Base-by-base conservation (phyloP, 163 green algal species). In the Chlorella variabilis region DNA sequence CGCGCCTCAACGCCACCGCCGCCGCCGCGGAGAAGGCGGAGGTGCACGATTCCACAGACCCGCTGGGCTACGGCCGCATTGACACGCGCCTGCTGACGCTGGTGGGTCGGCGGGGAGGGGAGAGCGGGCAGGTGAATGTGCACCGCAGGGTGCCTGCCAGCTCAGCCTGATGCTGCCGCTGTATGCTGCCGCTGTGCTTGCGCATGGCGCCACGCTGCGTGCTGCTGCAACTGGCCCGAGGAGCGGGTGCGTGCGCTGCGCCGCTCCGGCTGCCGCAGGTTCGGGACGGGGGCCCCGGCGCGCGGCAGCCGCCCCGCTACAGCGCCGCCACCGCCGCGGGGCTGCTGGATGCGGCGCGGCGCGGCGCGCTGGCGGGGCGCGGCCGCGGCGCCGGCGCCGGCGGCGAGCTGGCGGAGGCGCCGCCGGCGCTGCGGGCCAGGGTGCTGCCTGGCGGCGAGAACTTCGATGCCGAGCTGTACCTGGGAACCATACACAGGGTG, bases 401-500 rank as follows among this genome's bases (percentile, higher is more conserved):
- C 6, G 59, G 7, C 27, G 27, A 2, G 62, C 27, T 23, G 20
- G 33, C 41, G 4, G 58, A 59, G 29, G 67, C 58, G 4, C 34
- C 78, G 48, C 8, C 80, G 1, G 41, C 38, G 51, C 59, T 86
- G 75, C 79, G 84, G 0, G 81, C 36, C 67, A 77, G 69, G 33
- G 82, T 86, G 61, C 74, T 88, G 66, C 87, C 87, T 4, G 82
- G 62, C 45, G 80, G 71, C 56, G 79, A 87, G 78, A 69, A 75
- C 38, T 91, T 91, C 79, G 82, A 89, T 15, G 45, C 87, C 0
- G 61, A 69, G 4, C 36, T 81, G 2, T 91, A 88, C 70, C 76
- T 91, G 56, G 79, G 71, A 6, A 68, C 75, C 67, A 73, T 91
- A 4, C 87, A 91, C 71, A 63, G 63, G 61, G 85, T 89, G 61